These are phyloP conservation scores for Chlorella sorokiniana DNA, from an alignment of 139 green algal species.

Conservation along the genomic window DNA sequence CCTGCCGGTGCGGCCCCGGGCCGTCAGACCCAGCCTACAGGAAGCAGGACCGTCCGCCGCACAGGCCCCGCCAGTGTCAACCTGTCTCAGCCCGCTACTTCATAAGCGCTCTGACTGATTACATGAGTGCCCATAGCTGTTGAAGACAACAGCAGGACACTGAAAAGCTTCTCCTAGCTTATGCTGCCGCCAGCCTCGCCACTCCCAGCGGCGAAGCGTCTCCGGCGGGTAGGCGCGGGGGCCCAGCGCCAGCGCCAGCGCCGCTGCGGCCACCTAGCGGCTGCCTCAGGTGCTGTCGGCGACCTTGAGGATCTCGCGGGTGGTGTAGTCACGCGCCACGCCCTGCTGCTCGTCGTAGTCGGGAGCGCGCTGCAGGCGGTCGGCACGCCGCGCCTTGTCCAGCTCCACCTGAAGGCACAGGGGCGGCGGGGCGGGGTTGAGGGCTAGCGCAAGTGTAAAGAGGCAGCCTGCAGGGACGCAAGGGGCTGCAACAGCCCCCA, in stretches of 20 bases:
- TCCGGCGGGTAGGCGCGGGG: too few relatives aligned
- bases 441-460: neutral
- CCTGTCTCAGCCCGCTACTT: too few relatives aligned
- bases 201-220: too few relatives aligned
- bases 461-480: neutral
- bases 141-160: too few relatives aligned
- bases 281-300: constrained; percentile 9
- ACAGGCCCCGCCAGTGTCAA: too few relatives aligned
- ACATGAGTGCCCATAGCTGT: too few relatives aligned
- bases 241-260: too few relatives aligned
- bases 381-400: constrained; percentile 48
- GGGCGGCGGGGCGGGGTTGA: neutral
- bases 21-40: neutral
- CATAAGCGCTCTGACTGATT: too few relatives aligned
- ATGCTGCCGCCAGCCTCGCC: too few relatives aligned
- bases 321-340: constrained; percentile 37
- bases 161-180: too few relatives aligned
- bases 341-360: constrained; percentile 63
- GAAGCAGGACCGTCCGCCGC: too few relatives aligned
- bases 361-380: constrained; percentile 42
- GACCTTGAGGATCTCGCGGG: constrained; percentile 2
- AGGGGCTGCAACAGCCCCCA: neutral
- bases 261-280: too few relatives aligned
- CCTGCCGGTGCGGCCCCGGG: neutral
- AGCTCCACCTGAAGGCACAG: constrained; percentile 31